These are phyloP conservation scores for Colletotrichum melonis DNA, from an alignment of 2,329 filamentous ascomycete species.

Conservation along the genomic window DNA sequence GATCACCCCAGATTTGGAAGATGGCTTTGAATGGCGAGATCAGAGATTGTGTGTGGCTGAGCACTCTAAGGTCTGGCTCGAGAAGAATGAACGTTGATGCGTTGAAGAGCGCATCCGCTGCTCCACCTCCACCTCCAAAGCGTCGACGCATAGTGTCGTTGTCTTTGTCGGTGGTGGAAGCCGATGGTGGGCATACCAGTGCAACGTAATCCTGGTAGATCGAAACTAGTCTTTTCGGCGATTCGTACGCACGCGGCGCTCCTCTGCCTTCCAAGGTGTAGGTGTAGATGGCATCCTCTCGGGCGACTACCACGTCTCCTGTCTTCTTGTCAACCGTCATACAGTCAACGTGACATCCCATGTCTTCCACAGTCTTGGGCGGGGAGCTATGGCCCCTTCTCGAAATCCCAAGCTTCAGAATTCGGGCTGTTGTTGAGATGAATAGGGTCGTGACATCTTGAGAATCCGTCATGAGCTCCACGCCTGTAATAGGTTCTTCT, in stretches of 20 bases:
- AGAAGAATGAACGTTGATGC: conserved; percentile 90
- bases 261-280: conserved; percentile 89
- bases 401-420: conserved; percentile 87
- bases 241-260: conserved; percentile 90
- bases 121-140: conserved; percentile 77
- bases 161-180: conserved; percentile 61
- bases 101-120: conserved; percentile 83
- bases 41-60: conserved; percentile 89
- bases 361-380: conserved; percentile 88
- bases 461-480: conserved; percentile 76
- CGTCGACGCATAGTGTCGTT: conserved; percentile 74
- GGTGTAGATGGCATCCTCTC: conserved; percentile 95
- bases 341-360: conserved; percentile 91
- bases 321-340: conserved; percentile 87
- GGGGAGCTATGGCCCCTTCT: conserved; percentile 91
- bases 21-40: conserved; percentile 83
- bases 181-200: conserved; percentile 80
- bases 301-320: conserved; percentile 89
- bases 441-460: conserved; percentile 79
- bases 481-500: conserved; percentile 93
- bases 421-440: conserved; percentile 89
- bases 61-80: conserved; percentile 90
- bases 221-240: conserved; percentile 84
- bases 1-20: conserved; percentile 89
- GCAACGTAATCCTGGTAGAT: conserved; percentile 89